These are phyloP conservation scores for Trametes maxima DNA, from an alignment of 768 basidiomycete genomes.

Conservation along the genomic window DNA sequence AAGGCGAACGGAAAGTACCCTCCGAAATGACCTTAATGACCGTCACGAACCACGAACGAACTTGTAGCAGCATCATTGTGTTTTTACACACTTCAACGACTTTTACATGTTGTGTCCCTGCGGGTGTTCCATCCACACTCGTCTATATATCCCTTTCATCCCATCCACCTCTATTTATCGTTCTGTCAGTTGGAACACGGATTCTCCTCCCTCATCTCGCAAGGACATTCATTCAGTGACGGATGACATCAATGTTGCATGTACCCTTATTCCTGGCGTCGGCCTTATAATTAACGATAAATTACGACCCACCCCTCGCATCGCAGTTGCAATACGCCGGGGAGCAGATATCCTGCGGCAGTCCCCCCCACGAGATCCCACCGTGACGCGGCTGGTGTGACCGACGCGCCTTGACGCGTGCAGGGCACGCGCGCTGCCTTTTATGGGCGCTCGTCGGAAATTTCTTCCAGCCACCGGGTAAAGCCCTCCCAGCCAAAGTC, in stretches of 20 bases:
- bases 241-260: conserved; percentile 6
- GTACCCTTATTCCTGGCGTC: conserved; percentile 8
- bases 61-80: neutral
- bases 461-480: conserved; percentile 7
- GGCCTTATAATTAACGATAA: conserved; percentile 3
- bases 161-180: conserved; percentile 1
- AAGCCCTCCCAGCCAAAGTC: neutral
- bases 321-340: neutral
- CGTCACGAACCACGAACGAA: neutral
- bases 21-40: conserved; percentile 15
- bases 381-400: conserved; percentile 11
- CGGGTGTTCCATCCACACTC: neutral
- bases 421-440: conserved; percentile 1
- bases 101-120: conserved; percentile 3
- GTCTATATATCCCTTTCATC: neutral
- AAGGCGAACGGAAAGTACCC: conserved; percentile 25
- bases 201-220: neutral
- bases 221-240: conserved; percentile 13
- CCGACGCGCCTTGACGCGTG: conserved; percentile 14
- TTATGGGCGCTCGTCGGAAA: conserved; percentile 13
- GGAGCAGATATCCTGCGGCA: neutral
- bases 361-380: neutral
- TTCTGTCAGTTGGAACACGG: neutral
- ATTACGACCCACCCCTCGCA: neutral
- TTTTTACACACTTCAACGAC: conserved; percentile 17